A percentile compares a stretch with the other conserved stretches of the same genome.
These are phyloP conservation scores for Glycyrrhiza uralensis DNA, from an alignment of 306 rosid species.

Conservation along the genomic window DNA sequence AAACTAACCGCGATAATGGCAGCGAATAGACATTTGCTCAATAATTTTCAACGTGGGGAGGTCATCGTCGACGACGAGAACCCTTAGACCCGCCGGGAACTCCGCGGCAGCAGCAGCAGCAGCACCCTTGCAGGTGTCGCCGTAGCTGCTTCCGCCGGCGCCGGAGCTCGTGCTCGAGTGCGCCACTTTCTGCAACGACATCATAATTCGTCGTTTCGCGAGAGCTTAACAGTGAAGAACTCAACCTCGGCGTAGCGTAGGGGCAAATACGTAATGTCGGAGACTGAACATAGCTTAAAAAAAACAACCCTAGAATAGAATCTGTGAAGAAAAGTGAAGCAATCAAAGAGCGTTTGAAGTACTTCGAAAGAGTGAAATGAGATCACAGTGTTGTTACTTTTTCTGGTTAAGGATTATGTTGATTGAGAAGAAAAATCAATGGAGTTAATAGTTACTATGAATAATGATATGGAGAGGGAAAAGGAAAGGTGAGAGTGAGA, in stretches of 20 bases:
- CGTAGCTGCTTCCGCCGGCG: background rate
- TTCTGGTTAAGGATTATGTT: too few relatives aligned
- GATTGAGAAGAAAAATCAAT: background rate
- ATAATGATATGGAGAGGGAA: too few relatives aligned
- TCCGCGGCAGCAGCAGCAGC: background rate
- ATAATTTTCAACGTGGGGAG: constrained; percentile 46
- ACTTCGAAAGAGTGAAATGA: background rate
- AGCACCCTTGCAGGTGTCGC: background rate
- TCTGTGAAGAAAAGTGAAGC: background rate
- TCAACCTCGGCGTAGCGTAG: background rate
- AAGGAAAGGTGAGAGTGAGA: too few relatives aligned
- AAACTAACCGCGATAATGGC: constrained; percentile 55
- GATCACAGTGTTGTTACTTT: background rate
- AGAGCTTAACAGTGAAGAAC: background rate
- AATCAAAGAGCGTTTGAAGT: background rate
- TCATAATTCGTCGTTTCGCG: background rate
- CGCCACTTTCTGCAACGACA: constrained; percentile 42
- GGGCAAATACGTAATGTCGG: background rate
- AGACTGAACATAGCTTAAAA: background rate
- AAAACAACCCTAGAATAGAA: background rate
- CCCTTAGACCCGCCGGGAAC: constrained; percentile 67
- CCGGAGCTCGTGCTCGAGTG: constrained; percentile 39
- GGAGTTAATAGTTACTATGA: too few relatives aligned
- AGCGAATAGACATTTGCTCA: constrained; percentile 61
- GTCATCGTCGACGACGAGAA: constrained; percentile 78